Conservation (phyloP, 768 basidiomycete species). For the Lactifluus echinatus region DNA sequence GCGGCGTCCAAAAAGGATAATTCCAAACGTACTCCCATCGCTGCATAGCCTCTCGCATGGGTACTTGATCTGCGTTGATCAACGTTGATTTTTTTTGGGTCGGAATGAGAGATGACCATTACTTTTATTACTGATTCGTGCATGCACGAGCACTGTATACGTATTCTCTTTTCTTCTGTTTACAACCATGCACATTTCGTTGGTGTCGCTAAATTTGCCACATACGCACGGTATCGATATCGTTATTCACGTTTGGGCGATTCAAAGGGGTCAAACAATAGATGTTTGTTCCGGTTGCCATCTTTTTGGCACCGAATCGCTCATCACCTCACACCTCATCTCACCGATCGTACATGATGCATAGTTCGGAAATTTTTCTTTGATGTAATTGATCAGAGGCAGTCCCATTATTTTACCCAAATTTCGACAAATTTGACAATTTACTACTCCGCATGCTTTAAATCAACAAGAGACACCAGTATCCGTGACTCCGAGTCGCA, state of each 20-base stretch:
- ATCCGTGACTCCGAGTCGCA: background rate
- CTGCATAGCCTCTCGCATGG: constrained; percentile 16
- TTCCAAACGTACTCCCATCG: constrained; percentile 34
- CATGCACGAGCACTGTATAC: constrained; percentile 44
- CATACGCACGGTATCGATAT: constrained; percentile 4
- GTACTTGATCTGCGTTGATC: background rate
- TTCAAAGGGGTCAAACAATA: constrained; percentile 1
- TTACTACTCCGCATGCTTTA: no score
- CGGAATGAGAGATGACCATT: background rate
- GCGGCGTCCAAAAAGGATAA: constrained; percentile 55
- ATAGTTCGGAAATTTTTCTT: no score
- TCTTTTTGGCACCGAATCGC: background rate
- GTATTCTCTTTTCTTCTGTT: constrained; percentile 44
- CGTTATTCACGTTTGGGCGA: background rate
- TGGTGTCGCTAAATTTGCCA: constrained; percentile 4
- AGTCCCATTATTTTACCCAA: no score
- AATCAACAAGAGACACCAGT: no score
- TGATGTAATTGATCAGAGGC: no score
- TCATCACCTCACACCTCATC: no score
- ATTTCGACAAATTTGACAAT: no score
- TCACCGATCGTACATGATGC: no score
- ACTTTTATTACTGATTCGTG: constrained; percentile 4
- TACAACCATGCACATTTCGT: constrained; percentile 6
- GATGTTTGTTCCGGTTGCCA: constrained; percentile 3
- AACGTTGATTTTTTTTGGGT: background rate